Conservation (phyloP, 2,329 filamentous ascomycete species). For the Stemphylium vesicarium region DNA sequence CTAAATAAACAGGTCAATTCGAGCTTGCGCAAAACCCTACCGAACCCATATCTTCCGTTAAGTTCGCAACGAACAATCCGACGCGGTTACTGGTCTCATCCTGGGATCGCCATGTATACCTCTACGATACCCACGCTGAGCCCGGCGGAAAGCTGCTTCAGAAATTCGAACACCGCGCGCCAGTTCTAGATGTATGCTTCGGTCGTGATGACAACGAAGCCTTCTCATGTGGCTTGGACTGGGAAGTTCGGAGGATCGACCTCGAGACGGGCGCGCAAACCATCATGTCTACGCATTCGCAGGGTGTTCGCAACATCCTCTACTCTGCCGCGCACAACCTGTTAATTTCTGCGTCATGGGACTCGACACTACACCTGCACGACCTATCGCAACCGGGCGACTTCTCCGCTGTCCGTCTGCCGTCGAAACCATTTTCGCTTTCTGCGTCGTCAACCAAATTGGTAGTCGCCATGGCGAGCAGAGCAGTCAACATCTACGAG, state of each 20-base stretch:
- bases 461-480: slow-evolving; percentile 93
- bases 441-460: slow-evolving; percentile 80
- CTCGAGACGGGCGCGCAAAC: slow-evolving; percentile 74
- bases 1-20: slow-evolving; percentile 64
- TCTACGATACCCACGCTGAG: slow-evolving; percentile 75
- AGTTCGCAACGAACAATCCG: slow-evolving; percentile 80
- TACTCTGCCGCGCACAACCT: slow-evolving; percentile 79
- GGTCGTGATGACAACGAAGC: slow-evolving; percentile 81
- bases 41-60: slow-evolving; percentile 85
- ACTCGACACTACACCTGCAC: slow-evolving; percentile 87
- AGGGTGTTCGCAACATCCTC: slow-evolving; percentile 81
- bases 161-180: slow-evolving; percentile 80
- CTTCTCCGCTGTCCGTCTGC: slow-evolving; percentile 73
- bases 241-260: slow-evolving; percentile 82
- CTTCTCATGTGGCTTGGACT: slow-evolving; percentile 86
- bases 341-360: slow-evolving; percentile 91
- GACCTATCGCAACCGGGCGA: slow-evolving; percentile 61
- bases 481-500: slow-evolving; percentile 94
- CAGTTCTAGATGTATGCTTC: slow-evolving; percentile 91
- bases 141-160: slow-evolving; percentile 69
- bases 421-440: slow-evolving; percentile 88
- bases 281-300: slow-evolving; percentile 77
- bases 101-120: slow-evolving; percentile 91
- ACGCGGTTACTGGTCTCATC: slow-evolving; percentile 85
- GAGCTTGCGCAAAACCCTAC: slow-evolving; percentile 81